Evolutionary conservation across 2,329 filamentous ascomycete species (phyloP), one percentile per base, ranked within the genome.

Genomic region (Pseudogymnoascus verrucosus): DNA sequence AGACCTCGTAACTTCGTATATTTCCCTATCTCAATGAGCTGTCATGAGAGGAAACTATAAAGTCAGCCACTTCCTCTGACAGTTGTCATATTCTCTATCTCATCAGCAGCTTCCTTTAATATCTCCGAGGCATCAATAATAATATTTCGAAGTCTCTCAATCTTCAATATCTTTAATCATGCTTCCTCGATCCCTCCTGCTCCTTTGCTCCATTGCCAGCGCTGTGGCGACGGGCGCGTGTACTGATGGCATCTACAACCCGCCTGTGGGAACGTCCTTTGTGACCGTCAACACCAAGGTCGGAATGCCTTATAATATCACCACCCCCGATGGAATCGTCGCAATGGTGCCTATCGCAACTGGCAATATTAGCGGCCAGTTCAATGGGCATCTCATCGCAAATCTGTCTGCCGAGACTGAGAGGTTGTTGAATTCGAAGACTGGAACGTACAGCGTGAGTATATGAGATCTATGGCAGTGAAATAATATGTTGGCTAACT

Each of bases 381-480:
- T 57, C 28, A 57, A 34, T 10, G 51, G 51, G 8, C 4, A 34
- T 4, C 26, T 57, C 12, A 34, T 57, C 51, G 2, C 51, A 21
- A 57, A 57, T 2, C 26, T 57, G n/a, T 57, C 51, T 57, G 51
- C 51, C 14, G 51, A 34, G 51, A 57, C 51, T 19, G 51, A 57
- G 51, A 57, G 28, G n/a, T 19, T 57, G 51, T 16, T 57, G 11
- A 14, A 34, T 57, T 34, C 51, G 8, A 57, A 57, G 8, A 57
- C 8, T 34, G 51, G 26, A 7, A 57, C 51, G 34, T 57, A 57
- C n/a, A 57, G 51, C 7, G 51, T 57, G 10, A 34, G 51, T 57
- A 21, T 31, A 14, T 57, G 28, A 34, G 44, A 19, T 11, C 6
- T 31, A 5, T 7, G 3, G 14, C 3, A 3, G 8, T 19, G 26